Evolutionary conservation across 2,329 filamentous ascomycete genomes (phyloP), one percentile per base, ranked within the genome.

Genomic region (Alternaria arborescens): DNA sequence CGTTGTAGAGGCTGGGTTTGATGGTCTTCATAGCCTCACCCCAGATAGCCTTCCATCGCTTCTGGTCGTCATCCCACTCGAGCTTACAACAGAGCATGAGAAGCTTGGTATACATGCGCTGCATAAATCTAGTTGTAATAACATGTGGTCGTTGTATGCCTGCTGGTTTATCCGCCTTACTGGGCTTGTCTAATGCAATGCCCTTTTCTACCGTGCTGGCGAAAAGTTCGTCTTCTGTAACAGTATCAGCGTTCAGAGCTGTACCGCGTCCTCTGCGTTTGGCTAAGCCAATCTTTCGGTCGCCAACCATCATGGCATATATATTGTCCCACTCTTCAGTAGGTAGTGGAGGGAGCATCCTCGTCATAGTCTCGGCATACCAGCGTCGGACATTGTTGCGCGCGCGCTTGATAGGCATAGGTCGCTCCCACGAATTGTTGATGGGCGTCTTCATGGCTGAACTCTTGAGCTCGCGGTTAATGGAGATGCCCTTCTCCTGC

Each of bases 61-160:
- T 65, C 16, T 59, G 65, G 30, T 63, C 52, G 1, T 66, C 54
- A 64, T 82, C 70, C 67, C 75, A 82, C 10, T 76, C 73, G 69
- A 83, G 76, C 46, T 79, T 72, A 40, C 82, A 80, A 68, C 79
- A 81, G 55, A 80, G 74, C 3, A 61, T 62, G 52, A 83, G 79
- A 7, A 84, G 69, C 24, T 70, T 72, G 5, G 71, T 65, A 75
- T 82, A 85, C 16, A 85, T 61, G 32, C 82, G 75, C 53, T 73
- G 73, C 83, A 85, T 84, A 57, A 77, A 80, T 10, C 80, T 77
- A 11, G 72, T 61, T 2, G 77, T 83, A 34, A 84, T 72, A n/a
- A 51, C 61, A 54, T 80, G 79, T 1, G 76, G 77, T 3, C 70
- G 62, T 5, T 71, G 47, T 22, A 64, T 59, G 43, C 69, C 71